Conservation (phyloP, 352 stramenopile species). For the Lagenidium sp. region DNA sequence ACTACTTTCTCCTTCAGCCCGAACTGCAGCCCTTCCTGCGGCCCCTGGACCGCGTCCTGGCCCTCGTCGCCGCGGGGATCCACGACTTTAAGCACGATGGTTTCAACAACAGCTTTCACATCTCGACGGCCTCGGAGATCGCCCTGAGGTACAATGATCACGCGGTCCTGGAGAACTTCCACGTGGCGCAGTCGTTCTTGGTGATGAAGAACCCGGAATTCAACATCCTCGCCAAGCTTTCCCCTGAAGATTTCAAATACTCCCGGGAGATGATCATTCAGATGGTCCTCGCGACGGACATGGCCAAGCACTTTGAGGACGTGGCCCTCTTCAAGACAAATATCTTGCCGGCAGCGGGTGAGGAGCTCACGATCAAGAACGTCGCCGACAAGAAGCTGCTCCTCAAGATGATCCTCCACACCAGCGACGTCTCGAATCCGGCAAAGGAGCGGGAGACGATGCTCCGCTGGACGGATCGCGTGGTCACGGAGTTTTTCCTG, state of each 20-base stretch:
- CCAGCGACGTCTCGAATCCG: slow-evolving; percentile 93
- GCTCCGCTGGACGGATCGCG: slow-evolving; percentile 89
- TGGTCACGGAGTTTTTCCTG: slow-evolving; percentile 94
- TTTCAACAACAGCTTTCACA: slow-evolving; percentile 89
- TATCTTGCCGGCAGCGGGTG: slow-evolving; percentile 52
- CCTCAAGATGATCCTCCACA: slow-evolving; percentile 87
- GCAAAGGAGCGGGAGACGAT: slow-evolving; percentile 83
- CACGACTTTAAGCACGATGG: slow-evolving; percentile 89
- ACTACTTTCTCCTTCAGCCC: slow-evolving; percentile 79
- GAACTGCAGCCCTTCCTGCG: slow-evolving; percentile 67
- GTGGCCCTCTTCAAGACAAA: slow-evolving; percentile 84
- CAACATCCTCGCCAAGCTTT: slow-evolving; percentile 74
- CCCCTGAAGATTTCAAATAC: slow-evolving; percentile 79
- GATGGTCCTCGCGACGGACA: slow-evolving; percentile 87
- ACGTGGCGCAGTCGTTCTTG: slow-evolving; percentile 83
- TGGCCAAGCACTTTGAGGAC: slow-evolving; percentile 87
- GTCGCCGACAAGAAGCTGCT: slow-evolving; percentile 83
- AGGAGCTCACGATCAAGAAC: slow-evolving; percentile 75
- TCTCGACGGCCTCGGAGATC: slow-evolving; percentile 79
- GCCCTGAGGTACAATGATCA: slow-evolving; percentile 87
- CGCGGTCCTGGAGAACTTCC: slow-evolving; percentile 83
- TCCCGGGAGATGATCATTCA: slow-evolving; percentile 85
- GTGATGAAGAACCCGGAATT: slow-evolving; percentile 86
- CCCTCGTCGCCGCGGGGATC: slow-evolving; percentile 72
- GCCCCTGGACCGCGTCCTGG: slow-evolving; percentile 59